A percentile compares a stretch with the other conserved stretches of the same genome.
Conservation (phyloP, 805 yeast genomes). For the Candida coleopterorum region DNA sequence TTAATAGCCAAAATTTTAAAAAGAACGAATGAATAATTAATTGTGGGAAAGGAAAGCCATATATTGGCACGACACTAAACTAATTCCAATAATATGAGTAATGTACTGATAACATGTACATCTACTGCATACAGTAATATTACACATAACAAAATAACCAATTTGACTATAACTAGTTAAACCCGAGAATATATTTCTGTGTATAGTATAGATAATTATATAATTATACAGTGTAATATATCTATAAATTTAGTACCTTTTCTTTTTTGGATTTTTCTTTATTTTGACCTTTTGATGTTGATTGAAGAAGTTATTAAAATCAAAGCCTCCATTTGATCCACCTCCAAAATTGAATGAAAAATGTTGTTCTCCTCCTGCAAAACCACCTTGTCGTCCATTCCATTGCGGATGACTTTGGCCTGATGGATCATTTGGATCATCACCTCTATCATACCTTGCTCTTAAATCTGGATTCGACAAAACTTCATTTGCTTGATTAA, state of each 20-base stretch:
- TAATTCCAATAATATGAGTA: too few species aligned
- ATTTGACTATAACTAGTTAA: too few species aligned
- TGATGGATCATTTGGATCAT: slow-evolving; percentile 45
- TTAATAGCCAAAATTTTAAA: neutral
- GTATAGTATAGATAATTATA: too few species aligned
- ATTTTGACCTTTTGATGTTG: slow-evolving; percentile 12
- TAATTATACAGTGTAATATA: too few species aligned
- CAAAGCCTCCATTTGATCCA: slow-evolving; percentile 15
- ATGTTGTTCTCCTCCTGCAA: slow-evolving; percentile 5
- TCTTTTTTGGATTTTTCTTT: slow-evolving; percentile 12
- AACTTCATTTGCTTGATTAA: slow-evolving; percentile 89
- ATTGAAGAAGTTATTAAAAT: slow-evolving; percentile 8
- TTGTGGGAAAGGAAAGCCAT: neutral
- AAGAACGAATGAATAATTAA: neutral
- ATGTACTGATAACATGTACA: neutral
- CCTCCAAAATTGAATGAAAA: slow-evolving; percentile 10
- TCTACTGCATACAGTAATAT: too few species aligned
- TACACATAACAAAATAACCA: too few species aligned
- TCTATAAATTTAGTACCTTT: neutral
- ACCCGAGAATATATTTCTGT: too few species aligned
- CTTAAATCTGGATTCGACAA: slow-evolving; percentile 62
- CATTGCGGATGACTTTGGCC: slow-evolving; percentile 14
- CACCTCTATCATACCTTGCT: slow-evolving; percentile 62
- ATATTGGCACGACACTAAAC: neutral
- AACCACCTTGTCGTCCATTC: slow-evolving; percentile 3